Conservation (phyloP, 2,329 filamentous ascomycete genomes). For the Fusarium beomiforme region DNA sequence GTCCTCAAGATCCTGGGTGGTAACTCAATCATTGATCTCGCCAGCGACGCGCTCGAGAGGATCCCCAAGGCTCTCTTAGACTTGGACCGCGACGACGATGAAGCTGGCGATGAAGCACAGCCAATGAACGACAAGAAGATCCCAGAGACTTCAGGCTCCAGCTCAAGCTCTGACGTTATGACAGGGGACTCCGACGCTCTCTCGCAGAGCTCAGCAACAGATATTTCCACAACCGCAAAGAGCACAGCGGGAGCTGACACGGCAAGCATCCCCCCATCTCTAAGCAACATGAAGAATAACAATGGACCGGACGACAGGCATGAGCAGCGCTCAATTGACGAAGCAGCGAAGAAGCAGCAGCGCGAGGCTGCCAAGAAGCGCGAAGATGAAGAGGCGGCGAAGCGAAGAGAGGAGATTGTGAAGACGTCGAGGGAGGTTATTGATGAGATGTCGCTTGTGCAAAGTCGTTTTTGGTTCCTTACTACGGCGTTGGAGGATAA, state of each 20-base stretch:
- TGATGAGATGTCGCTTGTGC: slow-evolving; percentile 4
- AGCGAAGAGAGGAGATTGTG: not conserved
- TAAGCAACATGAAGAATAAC: not conserved
- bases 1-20: slow-evolving; percentile 52
- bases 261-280: slow-evolving; percentile 4
- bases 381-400: not conserved
- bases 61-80: slow-evolving; percentile 1
- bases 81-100: not conserved
- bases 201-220: slow-evolving; percentile 3
- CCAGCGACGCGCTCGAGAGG: not conserved
- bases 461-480: slow-evolving; percentile 4
- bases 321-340: not conserved
- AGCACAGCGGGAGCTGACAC: not conserved
- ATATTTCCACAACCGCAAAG: not conserved
- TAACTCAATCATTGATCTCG: slow-evolving; percentile 19
- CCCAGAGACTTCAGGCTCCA: not conserved
- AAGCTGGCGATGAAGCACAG: not conserved
- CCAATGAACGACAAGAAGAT: not conserved
- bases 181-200: not conserved
- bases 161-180: not conserved
- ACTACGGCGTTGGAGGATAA: slow-evolving; percentile 2
- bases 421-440: not conserved
- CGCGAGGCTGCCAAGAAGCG: not conserved
- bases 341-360: not conserved
- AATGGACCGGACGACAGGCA: not conserved